Conservation (phyloP, 768 basidiomycete species). For the Auriculariales sp. region DNA sequence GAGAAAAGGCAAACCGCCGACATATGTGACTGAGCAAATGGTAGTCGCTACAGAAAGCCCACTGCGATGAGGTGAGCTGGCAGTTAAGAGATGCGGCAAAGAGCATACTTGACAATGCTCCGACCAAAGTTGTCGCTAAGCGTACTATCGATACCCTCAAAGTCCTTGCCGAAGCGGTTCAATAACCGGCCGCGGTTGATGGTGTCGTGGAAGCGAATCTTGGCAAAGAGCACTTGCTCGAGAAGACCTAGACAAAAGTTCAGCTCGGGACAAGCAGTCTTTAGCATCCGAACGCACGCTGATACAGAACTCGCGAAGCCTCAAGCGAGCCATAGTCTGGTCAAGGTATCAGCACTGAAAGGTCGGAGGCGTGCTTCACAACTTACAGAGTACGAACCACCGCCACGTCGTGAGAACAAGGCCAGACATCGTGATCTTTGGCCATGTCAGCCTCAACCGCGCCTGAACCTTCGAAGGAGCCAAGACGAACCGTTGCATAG, state of each 20-base stretch:
- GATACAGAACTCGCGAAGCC: slow-evolving; percentile 65
- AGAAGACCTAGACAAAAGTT: slow-evolving; percentile 31
- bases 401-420: slow-evolving; percentile 43
- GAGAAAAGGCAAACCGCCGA: slow-evolving; percentile 69
- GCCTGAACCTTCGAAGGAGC: slow-evolving; percentile 14
- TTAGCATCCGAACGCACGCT: slow-evolving; percentile 26
- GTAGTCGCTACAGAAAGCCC: slow-evolving; percentile 58
- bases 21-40: slow-evolving; percentile 54
- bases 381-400: slow-evolving; percentile 60
- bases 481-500: slow-evolving; percentile 45
- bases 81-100: too few relatives aligned
- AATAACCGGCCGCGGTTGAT: slow-evolving; percentile 71
- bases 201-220: slow-evolving; percentile 88
- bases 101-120: slow-evolving; percentile 38
- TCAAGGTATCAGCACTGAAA: slow-evolving; percentile 6
- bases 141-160: slow-evolving; percentile 60
- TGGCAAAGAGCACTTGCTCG: slow-evolving; percentile 71
- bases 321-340: slow-evolving; percentile 65
- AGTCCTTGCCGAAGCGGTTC: slow-evolving; percentile 78
- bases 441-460: not conserved
- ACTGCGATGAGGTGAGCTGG: not conserved
- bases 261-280: slow-evolving; percentile 9
- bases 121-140: slow-evolving; percentile 79
- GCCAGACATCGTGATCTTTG: slow-evolving; percentile 21
- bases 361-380: not conserved